Conservation (phyloP, 306 rosid genomes). For the Sphenostylis stenocarpa region DNA sequence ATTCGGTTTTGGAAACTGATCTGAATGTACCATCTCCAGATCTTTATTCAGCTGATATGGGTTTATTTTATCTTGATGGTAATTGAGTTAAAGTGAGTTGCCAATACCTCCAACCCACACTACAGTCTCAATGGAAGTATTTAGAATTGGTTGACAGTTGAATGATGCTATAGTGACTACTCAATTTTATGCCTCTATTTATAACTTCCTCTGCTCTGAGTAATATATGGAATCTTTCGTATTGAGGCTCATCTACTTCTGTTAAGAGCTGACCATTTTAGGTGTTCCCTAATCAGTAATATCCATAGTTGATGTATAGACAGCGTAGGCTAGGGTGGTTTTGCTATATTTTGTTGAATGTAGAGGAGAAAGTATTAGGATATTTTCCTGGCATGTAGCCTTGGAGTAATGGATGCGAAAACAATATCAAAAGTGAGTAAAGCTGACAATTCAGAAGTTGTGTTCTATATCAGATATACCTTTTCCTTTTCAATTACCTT, state of each 20-base stretch:
- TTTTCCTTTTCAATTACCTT: neutral
- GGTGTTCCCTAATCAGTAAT: conserved; percentile 13
- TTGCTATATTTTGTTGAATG: conserved; percentile 13
- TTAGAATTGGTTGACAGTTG: conserved; percentile 24
- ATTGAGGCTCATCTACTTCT: conserved; percentile 17
- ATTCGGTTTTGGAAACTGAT: conserved; percentile 41
- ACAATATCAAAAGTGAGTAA: neutral
- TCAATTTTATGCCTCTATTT: conserved; percentile 20
- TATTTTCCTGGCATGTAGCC: neutral
- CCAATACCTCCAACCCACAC: conserved; percentile 2
- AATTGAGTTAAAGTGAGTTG: conserved; percentile 22
- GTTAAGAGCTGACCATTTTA: conserved; percentile 25
- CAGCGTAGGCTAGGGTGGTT: conserved; percentile 22
- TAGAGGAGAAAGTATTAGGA: neutral
- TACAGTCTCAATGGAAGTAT: conserved; percentile 16
- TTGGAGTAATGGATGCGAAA: neutral
- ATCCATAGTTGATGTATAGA: neutral
- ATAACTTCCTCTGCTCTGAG: conserved; percentile 15
- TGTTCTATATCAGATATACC: neutral
- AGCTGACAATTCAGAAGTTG: neutral
- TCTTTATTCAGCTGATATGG: conserved; percentile 37
- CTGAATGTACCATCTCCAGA: conserved; percentile 47
- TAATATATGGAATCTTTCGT: conserved; percentile 10
- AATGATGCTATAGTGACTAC: conserved; percentile 32
- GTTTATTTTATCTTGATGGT: conserved; percentile 17